Base-by-base conservation (phyloP, 768 basidiomycete genomes). In the Xerocomus spinulosus region DNA sequence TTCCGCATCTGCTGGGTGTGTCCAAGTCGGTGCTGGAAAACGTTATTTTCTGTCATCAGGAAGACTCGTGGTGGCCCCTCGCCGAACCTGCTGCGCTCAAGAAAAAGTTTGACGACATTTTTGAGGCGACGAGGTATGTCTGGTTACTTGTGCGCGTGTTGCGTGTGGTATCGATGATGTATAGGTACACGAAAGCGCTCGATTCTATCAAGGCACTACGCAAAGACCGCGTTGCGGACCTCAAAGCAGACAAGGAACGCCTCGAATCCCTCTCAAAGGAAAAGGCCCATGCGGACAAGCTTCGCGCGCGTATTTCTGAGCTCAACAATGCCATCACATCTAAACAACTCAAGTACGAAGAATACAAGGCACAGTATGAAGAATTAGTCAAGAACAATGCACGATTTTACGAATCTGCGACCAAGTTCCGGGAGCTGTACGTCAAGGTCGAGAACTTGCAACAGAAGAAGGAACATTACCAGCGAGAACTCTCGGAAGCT, bases 31-130 rank as follows among this genome's bases (percentile, higher is more conserved):
- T 99, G 29, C 82, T 98, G 20, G 95, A 98, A 59, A 98, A 97
- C 62, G 96, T 99, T 59, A 98, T 99, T 41, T 99, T 99, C 61
- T 99, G 96, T 67, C 96, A 99, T 67, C 96, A 99, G 68, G 96
- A 99, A 60, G 96, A 99, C 44, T 94, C 92, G 0, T 97, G 91
- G 59, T 99, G 96, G 96, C 96, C 96, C 0, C 76, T 99, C 20
- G 78, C 93, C 0, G 96, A 98, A 57, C 89, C 95, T 2, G 72
- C 89, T 10, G 78, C 82, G 0, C 70, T 99, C 30, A 99, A 99
- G 77, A 98, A 97, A 78, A 98, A 98, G 65, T 99, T 99, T 52
- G 96, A 99, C 59, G 96, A 99, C 59, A 99, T 99, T 48, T 98
- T 99, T 59, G 96, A 99, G 68, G 96, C 96, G 4, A 98, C 94